Evolutionary conservation across 1,284 basidiomycete genomes (phyloP).

Genomic region (Coniophora puteana): DNA sequence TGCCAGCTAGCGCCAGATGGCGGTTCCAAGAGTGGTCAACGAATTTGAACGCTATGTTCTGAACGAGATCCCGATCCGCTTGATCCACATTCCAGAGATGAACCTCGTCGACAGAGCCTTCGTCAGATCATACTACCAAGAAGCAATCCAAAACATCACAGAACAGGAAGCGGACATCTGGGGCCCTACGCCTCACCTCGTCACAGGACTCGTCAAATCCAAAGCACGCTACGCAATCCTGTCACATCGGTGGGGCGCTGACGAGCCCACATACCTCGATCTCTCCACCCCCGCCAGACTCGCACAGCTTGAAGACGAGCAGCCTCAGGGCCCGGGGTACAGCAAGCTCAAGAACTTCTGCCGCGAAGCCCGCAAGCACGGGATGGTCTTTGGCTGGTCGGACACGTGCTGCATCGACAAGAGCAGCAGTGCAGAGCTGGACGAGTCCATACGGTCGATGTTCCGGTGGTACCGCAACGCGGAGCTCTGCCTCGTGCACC

Average conservation of each 20-base stretch:
- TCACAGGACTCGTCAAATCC: not conserved
- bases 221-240: not conserved
- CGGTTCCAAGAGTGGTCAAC: too few species aligned
- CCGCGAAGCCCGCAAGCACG: not conserved
- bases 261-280: not conserved
- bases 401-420: slow-evolving; percentile 3
- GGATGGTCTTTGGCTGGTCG: not conserved
- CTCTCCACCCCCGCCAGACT: too few species aligned
- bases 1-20: too few species aligned
- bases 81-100: not conserved
- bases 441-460: slow-evolving; percentile 2
- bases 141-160: not conserved
- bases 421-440: slow-evolving; percentile 2
- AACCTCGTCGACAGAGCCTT: not conserved
- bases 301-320: too few species aligned
- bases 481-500: not conserved
- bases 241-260: not conserved
- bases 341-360: not conserved
- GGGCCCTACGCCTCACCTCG: not conserved
- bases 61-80: not conserved
- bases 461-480: slow-evolving; percentile 1
- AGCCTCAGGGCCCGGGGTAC: not conserved
- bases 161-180: not conserved
- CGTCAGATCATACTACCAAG: not conserved
- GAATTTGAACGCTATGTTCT: not conserved